These are phyloP conservation scores for Tuber aestivum DNA, from an alignment of 495 filamentous ascomycete species.

Conservation along the genomic window DNA sequence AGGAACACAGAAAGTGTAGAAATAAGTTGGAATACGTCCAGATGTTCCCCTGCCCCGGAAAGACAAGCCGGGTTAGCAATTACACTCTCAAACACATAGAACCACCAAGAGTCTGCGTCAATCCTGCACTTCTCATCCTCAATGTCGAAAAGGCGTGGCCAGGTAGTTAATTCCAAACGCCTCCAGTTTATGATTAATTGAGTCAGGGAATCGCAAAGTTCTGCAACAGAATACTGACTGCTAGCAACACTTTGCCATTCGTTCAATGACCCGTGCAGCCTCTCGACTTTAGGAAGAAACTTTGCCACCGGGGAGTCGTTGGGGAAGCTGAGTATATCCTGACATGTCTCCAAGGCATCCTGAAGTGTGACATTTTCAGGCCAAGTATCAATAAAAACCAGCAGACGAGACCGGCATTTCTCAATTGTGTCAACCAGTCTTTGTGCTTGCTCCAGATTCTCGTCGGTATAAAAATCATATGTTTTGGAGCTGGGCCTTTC, in stretches of 20 bases:
- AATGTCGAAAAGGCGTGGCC: slow-evolving; percentile 81
- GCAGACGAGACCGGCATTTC: slow-evolving; percentile 62
- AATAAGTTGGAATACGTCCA: slow-evolving; percentile 61
- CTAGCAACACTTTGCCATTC: slow-evolving; percentile 93
- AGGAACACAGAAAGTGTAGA: slow-evolving; percentile 70
- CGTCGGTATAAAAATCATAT: slow-evolving; percentile 86
- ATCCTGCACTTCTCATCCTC: slow-evolving; percentile 68
- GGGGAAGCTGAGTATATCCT: slow-evolving; percentile 64
- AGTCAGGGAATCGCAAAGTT: slow-evolving; percentile 68
- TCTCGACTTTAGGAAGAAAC: slow-evolving; percentile 75
- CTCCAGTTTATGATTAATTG: slow-evolving; percentile 76
- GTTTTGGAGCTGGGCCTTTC: slow-evolving; percentile 38
- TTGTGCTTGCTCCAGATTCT: slow-evolving; percentile 66
- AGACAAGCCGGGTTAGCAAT: slow-evolving; percentile 66
- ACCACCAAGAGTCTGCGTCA: slow-evolving; percentile 89
- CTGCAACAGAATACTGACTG: slow-evolving; percentile 61
- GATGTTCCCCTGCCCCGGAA: slow-evolving; percentile 52
- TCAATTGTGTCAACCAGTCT: slow-evolving; percentile 62
- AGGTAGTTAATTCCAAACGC: slow-evolving; percentile 80
- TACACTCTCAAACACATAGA: slow-evolving; percentile 83
- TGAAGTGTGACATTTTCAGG: slow-evolving; percentile 67
- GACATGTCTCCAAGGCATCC: slow-evolving; percentile 68
- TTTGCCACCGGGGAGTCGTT: slow-evolving; percentile 82
- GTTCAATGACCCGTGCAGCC: slow-evolving; percentile 70
- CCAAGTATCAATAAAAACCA: slow-evolving; percentile 49